Evolutionary conservation across 2,329 filamentous ascomycete genomes (phyloP), one percentile per base, ranked within the genome.

Genomic region (Aspergillus versicolor): DNA sequence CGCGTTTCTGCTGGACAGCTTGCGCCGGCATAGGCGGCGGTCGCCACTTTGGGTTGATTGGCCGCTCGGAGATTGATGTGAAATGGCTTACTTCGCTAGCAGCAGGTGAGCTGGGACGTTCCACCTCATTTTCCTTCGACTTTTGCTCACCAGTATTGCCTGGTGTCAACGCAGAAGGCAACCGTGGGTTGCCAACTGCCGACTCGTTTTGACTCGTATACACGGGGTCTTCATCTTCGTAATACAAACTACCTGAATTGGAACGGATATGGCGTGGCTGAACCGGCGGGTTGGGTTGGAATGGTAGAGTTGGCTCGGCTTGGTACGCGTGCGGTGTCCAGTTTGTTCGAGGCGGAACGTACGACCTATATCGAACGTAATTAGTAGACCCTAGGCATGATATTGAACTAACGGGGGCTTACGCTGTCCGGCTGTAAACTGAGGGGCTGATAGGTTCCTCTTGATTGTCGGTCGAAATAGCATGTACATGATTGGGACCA

Each of bases 191-290:
- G 57, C 56, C 63, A 60, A 50, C 63, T 57, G 61, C 63, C 48
- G 68, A 64, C 41, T 72, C 69, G 53, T 69, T 67, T 22, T 63
- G 65, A 43, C 66, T 61, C 56, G 86, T 89, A 68, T 97, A 97
- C 56, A 87, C 89, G 44, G 93, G 92, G 63, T 96, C 92, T 12
- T 96, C 86, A 71, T 97, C 93, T 80, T 97, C 94, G 70, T 95
- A 96, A 75, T 97, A 97, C 61, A 79, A 73, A 17, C 61, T 61
- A 11, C 55, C 55, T 40, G 81, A 80, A 49, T 70, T 65, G 68
- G 77, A 48, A 62, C 72, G 59, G 65, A 60, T 19, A 64, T 70
- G 67, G 21, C 56, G 55, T 6, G 64, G 54, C 21, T 60, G 65
- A 63, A 44, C 58, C 56, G 30, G 67, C 13, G 12, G 34, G 4